phyloP scores from a whole-genome alignment of 768 basidiomycete species.

The Termitomyces titanicus region DNA sequence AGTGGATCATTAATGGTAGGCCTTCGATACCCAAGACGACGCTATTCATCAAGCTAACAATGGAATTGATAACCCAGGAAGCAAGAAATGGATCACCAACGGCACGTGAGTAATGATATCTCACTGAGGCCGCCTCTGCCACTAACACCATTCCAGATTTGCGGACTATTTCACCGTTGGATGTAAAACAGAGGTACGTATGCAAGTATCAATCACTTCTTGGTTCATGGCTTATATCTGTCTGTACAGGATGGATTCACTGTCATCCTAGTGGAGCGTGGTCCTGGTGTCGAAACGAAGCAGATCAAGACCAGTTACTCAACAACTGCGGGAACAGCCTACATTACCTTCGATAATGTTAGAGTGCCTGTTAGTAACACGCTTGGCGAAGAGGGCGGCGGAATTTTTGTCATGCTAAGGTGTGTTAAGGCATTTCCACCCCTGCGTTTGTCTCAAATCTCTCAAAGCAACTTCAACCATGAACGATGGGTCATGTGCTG shows the following conservation, averaged over 20 bases:
- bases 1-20: constrained; percentile 76
- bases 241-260: constrained; percentile 43
- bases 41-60: not conserved
- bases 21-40: not conserved
- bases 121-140: not conserved
- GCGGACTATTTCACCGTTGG: constrained; percentile 67
- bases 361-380: constrained; percentile 86
- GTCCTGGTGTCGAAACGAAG: constrained; percentile 66
- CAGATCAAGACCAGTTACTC: constrained; percentile 74
- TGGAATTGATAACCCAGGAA: constrained; percentile 30
- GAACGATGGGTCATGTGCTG: constrained; percentile 82
- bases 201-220: constrained; percentile 18
- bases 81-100: constrained; percentile 89
- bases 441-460: not conserved
- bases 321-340: constrained; percentile 80
- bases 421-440: not conserved
- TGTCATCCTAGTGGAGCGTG: constrained; percentile 26
- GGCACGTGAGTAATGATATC: constrained; percentile 44
- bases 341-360: constrained; percentile 80
- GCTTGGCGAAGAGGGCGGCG: constrained; percentile 44
- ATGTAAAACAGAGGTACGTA: constrained; percentile 54
- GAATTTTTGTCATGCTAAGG: constrained; percentile 30
- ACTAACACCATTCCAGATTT: constrained; percentile 28
- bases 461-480: constrained; percentile 82
- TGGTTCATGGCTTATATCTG: constrained; percentile 45